Evolutionary conservation across 2,329 filamentous ascomycete genomes (phyloP), one percentile per base, ranked within the genome.

Genomic region (Alternaria ethzedia): DNA sequence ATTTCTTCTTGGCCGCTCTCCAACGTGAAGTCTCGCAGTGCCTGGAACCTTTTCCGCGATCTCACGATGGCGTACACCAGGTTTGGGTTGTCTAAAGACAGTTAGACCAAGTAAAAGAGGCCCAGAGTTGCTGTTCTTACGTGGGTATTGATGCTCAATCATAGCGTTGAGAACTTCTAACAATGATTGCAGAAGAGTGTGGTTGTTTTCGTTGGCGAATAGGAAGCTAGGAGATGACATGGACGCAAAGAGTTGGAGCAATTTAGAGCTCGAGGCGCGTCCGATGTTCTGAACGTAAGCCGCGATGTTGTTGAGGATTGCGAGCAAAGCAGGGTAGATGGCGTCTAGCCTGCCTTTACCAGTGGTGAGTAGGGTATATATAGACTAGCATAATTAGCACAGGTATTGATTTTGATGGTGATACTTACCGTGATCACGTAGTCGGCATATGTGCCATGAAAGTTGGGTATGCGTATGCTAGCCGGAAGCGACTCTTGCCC

Each of bases 171-270:
- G 89, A 0, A 93, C 94, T 75, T 97, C 93, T 10, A 99, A 84
- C 25, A 98, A 82, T 0, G 94, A 94, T 52, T 89, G 87, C 7
- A 99, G 84, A 5, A 98, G 86, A 30, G 85, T 83, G 76, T 98
- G 92, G 69, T 99, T 99, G 41, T 88, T 91, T 62, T 99, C 96
- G 72, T 97, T 98, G 8, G 93, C 93, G 17, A 98, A 84, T 10
- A 99, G 83, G 77, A 98, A 99, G 30, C 92, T 93, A 0, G 96
- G 95, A 0, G 94, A 92, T 9, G 95, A 96, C 92, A 98, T 97
- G 32, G 92, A 96, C 5, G 89, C 88, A 77, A 96, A 97, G 1
- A 98, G 84, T 72, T 97, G 94, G 70, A 98, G 85, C 28, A 98
- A 83, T 77, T 94, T 97, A 2, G 90, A 89, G 76, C 92, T 92